Percentiles rank a stretch among this genome's conserved stretches.
These are phyloP conservation scores for Pilasporangium apinafurcum DNA, from an alignment of 352 stramenopile genomes.

Conservation along the genomic window DNA sequence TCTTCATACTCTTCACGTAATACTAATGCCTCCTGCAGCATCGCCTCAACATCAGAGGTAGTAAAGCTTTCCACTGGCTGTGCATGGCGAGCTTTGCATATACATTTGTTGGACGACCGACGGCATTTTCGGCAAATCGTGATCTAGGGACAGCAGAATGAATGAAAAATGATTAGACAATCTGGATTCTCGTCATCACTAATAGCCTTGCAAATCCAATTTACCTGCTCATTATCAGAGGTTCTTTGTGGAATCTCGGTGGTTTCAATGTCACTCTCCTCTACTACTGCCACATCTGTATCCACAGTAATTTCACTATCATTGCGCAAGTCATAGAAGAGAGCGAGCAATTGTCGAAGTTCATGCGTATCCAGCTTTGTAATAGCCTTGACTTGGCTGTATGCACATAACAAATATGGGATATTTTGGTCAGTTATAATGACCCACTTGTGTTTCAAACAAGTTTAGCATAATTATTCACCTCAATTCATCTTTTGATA, in stretches of 20 bases:
- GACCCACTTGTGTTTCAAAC: neutral
- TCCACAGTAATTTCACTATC: conserved; percentile 60
- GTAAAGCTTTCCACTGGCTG: conserved; percentile 34
- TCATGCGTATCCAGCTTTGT: conserved; percentile 64
- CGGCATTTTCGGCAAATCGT: conserved; percentile 73
- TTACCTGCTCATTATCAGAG: neutral
- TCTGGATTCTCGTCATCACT: too few species aligned
- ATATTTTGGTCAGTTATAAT: neutral
- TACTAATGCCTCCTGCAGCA: conserved; percentile 67
- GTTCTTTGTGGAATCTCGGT: conserved; percentile 9
- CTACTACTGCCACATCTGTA: conserved; percentile 26
- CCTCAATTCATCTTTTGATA: conserved; percentile 32
- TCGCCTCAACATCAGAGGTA: conserved; percentile 40
- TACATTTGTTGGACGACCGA: conserved; percentile 47
- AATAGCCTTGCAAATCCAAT: neutral
- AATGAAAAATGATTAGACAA: conserved; percentile 1
- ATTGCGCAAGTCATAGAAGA: conserved; percentile 63
- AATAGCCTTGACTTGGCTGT: conserved; percentile 22
- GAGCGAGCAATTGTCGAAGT: conserved; percentile 48
- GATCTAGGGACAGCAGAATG: neutral
- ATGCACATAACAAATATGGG: neutral
- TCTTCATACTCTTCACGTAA: conserved; percentile 68
- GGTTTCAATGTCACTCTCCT: conserved; percentile 8
- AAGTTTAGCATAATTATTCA: conserved; percentile 7
- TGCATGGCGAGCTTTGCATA: conserved; percentile 28